Base-by-base conservation (phyloP, 495 filamentous ascomycete species). In the Friedmanniomyces simplex region DNA sequence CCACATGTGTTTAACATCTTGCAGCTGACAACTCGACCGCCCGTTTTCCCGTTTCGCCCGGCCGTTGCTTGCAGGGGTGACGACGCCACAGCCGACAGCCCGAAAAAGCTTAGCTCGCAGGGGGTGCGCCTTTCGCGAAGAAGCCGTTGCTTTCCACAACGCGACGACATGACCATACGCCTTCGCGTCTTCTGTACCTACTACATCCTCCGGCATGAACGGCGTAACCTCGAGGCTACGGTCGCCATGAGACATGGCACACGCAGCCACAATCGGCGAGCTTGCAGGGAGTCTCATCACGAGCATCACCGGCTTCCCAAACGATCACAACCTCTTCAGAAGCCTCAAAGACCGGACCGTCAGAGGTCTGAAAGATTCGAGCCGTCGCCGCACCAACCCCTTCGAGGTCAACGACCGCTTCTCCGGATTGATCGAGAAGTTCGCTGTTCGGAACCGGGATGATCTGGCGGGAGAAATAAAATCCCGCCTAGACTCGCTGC, bases 351-450 rank as follows among this genome's bases (percentile, higher is more conserved):
- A 72, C 12, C 36, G 57, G 18, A 73, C 75, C n/a, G 72, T 76
- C 0, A 77, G 75, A 14, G 76, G 68, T 39, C 68, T 91, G 37
- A 75, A 77, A 53, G 71, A 82, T 36, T 75, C 85, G 52, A 77
- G 72, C 36, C 85, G 85, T 73, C 74, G 74, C 21, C 82, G 89
- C 34, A 88, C 84, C 0, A 93, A 96, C 72, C 91, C 94, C 64
- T 98, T 96, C 67, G 88, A 88, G 30, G 82, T 96, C 13, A 71
- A 80, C 24, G 77, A 78, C 18, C 82, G 79, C 34, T 77, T 95
- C 5, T 79, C 84, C 22, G 93, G 93, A 2, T 75, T 95, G 18
- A 86, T 89, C 59, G 93, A 98, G 70, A 91, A 91, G 63, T 95
- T 95, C 68, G 79, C 81, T 39, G 76, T 96, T 48, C 74, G 86